Conservation (phyloP, 1,284 basidiomycete genomes). For the Cronartium quercuum region DNA sequence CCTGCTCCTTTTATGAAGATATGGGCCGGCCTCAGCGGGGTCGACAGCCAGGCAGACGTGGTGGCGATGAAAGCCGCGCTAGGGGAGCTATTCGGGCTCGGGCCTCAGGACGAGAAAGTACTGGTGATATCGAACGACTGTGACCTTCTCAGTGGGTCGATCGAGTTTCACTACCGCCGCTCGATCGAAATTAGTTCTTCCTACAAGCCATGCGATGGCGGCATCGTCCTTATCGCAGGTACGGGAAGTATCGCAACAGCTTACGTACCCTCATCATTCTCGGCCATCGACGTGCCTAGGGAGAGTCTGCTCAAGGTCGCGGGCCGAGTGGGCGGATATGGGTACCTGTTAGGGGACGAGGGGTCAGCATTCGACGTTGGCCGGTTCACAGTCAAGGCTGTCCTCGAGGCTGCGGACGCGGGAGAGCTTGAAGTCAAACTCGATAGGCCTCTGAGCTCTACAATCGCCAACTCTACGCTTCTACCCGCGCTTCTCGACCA, state of each 20-base stretch:
- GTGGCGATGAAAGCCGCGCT: not conserved
- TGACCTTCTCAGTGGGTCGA: conserved; percentile 17
- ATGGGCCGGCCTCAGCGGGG: conserved; percentile 36
- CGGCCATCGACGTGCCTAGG: not conserved
- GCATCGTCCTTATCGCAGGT: conserved; percentile 34
- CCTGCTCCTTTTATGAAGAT: conserved; percentile 17
- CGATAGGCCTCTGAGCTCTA: not conserved
- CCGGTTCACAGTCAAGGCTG: not conserved
- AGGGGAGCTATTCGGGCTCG: conserved; percentile 1
- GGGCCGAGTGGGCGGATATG: conserved; percentile 28
- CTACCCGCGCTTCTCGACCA: not conserved
- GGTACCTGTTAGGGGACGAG: conserved; percentile 31
- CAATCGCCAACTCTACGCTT: conserved; percentile 1
- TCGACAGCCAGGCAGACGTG: conserved; percentile 12
- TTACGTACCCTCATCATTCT: not conserved
- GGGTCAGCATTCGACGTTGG: conserved; percentile 30
- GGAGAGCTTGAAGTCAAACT: not conserved
- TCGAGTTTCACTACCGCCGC: not conserved
- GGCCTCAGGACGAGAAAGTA: not conserved
- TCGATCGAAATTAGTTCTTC: not conserved
- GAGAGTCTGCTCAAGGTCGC: not conserved
- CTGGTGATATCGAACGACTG: conserved; percentile 23
- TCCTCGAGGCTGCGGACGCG: conserved; percentile 3
- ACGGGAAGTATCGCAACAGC: conserved; percentile 29
- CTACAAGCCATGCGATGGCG: not conserved